Conservation (phyloP, 148 eudicot genomes). For the Mesembryanthemum crystallinum region DNA sequence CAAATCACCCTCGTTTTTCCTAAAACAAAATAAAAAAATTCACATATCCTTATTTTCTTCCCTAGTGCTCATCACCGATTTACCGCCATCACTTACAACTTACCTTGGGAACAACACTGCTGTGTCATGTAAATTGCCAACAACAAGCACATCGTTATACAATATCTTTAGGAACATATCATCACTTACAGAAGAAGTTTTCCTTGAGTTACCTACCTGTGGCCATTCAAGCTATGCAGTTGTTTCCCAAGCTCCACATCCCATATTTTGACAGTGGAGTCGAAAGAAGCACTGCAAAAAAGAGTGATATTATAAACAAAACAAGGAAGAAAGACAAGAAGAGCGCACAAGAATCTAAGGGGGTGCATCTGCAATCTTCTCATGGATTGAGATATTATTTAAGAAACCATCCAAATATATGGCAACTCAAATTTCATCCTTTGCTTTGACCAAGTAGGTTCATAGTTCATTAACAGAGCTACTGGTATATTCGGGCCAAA, state of each 20-base stretch:
- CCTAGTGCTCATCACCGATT: too few species aligned
- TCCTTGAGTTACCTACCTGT: slow-evolving; percentile 33
- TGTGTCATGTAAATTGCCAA: background rate
- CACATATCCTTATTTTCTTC: too few species aligned
- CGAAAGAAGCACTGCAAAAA: slow-evolving; percentile 56
- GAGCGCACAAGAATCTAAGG: background rate
- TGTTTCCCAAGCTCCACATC: slow-evolving; percentile 46
- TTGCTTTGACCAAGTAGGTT: too few species aligned
- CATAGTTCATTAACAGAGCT: too few species aligned
- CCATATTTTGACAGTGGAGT: slow-evolving; percentile 59
- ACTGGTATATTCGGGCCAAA: too few species aligned
- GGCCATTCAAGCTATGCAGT: slow-evolving; percentile 57
- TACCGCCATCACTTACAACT: too few species aligned
- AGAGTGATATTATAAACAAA: background rate
- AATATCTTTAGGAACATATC: background rate
- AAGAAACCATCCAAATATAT: background rate
- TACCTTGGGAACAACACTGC: too few species aligned
- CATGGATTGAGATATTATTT: background rate
- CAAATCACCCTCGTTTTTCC: too few species aligned
- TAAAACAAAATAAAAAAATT: too few species aligned
- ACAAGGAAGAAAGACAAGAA: background rate
- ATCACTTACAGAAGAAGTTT: background rate
- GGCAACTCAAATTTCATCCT: too few species aligned
- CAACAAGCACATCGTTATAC: background rate
- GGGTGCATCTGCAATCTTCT: slow-evolving; percentile 3